These are phyloP conservation scores for Arxiozyma slooffiae DNA, from an alignment of 1,139 yeast genomes.

Conservation along the genomic window DNA sequence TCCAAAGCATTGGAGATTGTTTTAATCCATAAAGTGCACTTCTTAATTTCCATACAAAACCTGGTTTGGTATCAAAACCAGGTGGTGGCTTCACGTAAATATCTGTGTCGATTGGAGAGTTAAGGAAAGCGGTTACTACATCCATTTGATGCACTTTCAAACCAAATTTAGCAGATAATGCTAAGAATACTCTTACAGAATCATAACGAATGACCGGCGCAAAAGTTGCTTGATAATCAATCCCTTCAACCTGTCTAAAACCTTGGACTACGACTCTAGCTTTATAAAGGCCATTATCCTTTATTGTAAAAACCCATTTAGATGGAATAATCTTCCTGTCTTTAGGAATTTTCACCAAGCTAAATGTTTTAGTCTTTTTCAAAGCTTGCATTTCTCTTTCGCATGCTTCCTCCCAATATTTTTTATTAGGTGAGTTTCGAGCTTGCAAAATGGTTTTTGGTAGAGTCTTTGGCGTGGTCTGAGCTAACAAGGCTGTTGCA, in stretches of 20 bases:
- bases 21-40: no score
- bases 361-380: not conserved
- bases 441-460: not conserved
- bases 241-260: no score
- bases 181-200: no score
- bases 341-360: not conserved
- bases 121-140: no score
- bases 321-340: not conserved
- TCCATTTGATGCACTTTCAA: no score
- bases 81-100: constrained; percentile 9
- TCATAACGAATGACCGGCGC: no score
- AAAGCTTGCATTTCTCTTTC: not conserved
- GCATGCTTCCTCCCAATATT: not conserved
- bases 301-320: constrained; percentile 15
- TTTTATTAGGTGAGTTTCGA: not conserved
- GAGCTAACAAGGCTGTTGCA: not conserved
- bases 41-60: no score
- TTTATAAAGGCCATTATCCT: no score
- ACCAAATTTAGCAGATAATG: no score
- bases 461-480: not conserved
- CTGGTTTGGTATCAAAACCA: constrained; percentile 3
- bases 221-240: no score
- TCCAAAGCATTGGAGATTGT: no score
- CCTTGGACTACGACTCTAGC: no score
- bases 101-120: constrained; percentile 28